Conservation (phyloP, 371 early-diverging fungal genomes). For the Catenaria anguillulae region DNA sequence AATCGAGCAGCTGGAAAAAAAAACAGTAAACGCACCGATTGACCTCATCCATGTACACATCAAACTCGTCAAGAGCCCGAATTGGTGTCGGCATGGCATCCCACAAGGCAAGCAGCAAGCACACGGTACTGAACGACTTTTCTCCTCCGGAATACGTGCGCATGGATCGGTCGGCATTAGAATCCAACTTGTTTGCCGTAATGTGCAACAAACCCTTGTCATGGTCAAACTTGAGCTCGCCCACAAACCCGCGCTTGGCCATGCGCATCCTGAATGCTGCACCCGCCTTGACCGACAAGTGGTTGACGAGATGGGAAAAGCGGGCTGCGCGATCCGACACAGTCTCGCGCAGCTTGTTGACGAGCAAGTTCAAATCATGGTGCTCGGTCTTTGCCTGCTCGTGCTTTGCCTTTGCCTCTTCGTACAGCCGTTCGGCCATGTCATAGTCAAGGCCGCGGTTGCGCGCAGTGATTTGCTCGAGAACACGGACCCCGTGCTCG, state of each 20-base stretch:
- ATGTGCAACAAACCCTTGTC: constrained; percentile 41
- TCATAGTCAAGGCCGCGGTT: not conserved
- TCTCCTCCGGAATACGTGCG: constrained; percentile 89
- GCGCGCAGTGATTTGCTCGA: not conserved
- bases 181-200: constrained; percentile 10
- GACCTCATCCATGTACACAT: constrained; percentile 99
- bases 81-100: constrained; percentile 88
- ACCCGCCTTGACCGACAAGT: constrained; percentile 56
- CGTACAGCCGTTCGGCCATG: not conserved
- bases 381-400: not conserved
- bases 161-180: not conserved
- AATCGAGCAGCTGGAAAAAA: too few species aligned
- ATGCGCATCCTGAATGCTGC: constrained; percentile 56
- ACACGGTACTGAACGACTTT: constrained; percentile 96
- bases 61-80: constrained; percentile 97
- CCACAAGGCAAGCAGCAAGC: constrained; percentile 93
- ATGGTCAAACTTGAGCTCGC: constrained; percentile 72
- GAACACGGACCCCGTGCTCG: too few species aligned
- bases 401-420: not conserved
- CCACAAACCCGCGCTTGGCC: constrained; percentile 71
- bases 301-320: constrained; percentile 51
- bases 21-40: too few species aligned
- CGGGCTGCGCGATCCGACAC: constrained; percentile 39
- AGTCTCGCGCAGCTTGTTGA: constrained; percentile 26
- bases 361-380: not conserved